Percentiles rank a stretch among this genome's conserved stretches.
Conservation (phyloP, 2,329 filamentous ascomycete genomes). For the Metarhizium rileyi region DNA sequence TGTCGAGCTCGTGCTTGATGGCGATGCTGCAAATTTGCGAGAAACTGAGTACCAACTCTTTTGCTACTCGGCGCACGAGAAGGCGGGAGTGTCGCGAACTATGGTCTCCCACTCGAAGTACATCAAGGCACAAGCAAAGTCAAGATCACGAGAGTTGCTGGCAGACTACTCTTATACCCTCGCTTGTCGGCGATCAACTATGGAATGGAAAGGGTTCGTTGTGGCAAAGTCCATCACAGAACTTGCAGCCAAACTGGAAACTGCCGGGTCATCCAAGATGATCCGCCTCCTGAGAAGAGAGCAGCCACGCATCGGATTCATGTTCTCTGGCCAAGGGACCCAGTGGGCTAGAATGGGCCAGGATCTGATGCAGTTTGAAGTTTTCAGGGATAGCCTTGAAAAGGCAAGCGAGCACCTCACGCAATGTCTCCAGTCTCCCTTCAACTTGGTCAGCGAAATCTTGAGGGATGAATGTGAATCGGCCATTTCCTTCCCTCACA, state of each 20-base stretch:
- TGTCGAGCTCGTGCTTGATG: background rate
- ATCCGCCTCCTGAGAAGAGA: constrained; percentile 17
- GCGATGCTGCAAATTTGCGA: background rate
- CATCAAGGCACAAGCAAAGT: constrained; percentile 13
- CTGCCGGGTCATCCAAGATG: constrained; percentile 10
- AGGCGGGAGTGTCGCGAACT: constrained; percentile 26
- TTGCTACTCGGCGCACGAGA: constrained; percentile 34
- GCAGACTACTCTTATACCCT: constrained; percentile 37
- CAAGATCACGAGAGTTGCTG: constrained; percentile 15
- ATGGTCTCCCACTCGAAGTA: constrained; percentile 25
- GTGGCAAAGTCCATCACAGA: constrained; percentile 25
- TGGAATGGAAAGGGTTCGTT: constrained; percentile 33
- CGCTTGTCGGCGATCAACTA: constrained; percentile 30
- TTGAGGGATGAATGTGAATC: constrained; percentile 16
- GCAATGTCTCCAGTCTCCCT: constrained; percentile 19
- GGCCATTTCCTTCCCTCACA: constrained; percentile 22
- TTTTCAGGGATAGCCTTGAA: constrained; percentile 30
- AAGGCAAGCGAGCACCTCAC: constrained; percentile 22
- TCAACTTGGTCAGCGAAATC: constrained; percentile 27
- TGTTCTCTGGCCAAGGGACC: constrained; percentile 34
- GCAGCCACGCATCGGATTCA: constrained; percentile 25
- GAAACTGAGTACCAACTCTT: constrained; percentile 25
- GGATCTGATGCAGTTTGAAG: constrained; percentile 29
- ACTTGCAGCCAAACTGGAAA: constrained; percentile 20
- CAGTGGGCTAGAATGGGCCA: constrained; percentile 34